phyloP scores from a whole-genome alignment of 139 green algal species.

The Micromonas commoda region DNA sequence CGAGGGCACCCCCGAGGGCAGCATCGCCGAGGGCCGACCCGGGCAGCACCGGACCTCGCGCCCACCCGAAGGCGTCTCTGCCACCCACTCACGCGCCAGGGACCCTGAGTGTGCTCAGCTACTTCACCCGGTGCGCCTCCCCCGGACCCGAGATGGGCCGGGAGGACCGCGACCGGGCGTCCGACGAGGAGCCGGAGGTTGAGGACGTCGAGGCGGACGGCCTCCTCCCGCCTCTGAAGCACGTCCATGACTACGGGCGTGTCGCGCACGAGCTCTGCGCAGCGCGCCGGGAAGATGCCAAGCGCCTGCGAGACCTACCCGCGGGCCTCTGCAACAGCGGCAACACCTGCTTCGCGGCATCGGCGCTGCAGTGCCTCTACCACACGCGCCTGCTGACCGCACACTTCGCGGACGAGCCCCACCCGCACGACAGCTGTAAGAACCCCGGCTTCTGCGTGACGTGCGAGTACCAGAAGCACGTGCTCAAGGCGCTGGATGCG shows the following conservation, averaged over 20 bases:
- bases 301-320: neutral
- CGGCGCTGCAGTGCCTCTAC: constrained; percentile 40
- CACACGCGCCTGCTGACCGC: constrained; percentile 32
- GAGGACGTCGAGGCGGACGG: neutral
- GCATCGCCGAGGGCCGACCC: too few species aligned
- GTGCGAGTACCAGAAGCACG: constrained; percentile 11
- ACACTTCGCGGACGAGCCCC: neutral
- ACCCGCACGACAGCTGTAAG: neutral
- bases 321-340: constrained; percentile 74
- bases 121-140: too few species aligned
- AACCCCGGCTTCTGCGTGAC: neutral
- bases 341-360: constrained; percentile 87
- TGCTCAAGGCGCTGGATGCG: neutral
- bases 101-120: too few species aligned
- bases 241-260: neutral
- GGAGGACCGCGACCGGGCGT: neutral
- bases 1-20: too few species aligned
- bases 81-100: too few species aligned
- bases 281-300: neutral
- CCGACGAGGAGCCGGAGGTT: neutral
- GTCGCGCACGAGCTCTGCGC: neutral
- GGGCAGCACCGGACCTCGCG: too few species aligned
- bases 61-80: too few species aligned
- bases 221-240: neutral
- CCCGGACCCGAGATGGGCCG: neutral